Base-by-base conservation (phyloP, 768 basidiomycete species). In the Crepidotus variabilis region DNA sequence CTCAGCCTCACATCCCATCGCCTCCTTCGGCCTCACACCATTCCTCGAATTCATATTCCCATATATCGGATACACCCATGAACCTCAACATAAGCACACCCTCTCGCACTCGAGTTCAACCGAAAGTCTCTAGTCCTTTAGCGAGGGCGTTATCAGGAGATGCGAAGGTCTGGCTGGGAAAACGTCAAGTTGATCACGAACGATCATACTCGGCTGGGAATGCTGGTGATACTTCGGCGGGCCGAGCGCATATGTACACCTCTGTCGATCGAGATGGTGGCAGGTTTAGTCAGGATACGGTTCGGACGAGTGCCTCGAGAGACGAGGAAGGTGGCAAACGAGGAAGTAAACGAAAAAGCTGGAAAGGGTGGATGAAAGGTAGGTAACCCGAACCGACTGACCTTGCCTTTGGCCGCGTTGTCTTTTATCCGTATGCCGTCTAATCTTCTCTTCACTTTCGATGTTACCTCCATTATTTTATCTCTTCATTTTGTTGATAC, bases 51-150 rank as follows among this genome's bases (percentile, higher is more conserved):
- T 51, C 54, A n/a, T n/a, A n/a, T 21, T 24, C 39, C 13, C 50
- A 39, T 22, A n/a, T n/a, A 18, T 50, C 39, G 3, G 39, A 43
- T 11, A 43, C 39, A 20, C 33, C 4, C 36, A 18, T n/a, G 39
- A 39, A 13, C 34, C 28, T 28, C 28, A 28, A 28, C 28, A 28
- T 28, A 8, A 28, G 28, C 8, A 28, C 28, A 28, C 28, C 28
- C 8, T 34, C 13, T 28, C 34, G 50, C 47, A 36, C 22, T 43
- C 39, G 14, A 43, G 58, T 60, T 2, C 60, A 61, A 22, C 65
- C 65, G 8, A 61, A 60, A 54, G 63, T 59, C 36, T 67, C 65
- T n/a, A 67, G 65, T 50, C 65, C 65, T 28, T 51, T 67, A 34
- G 60, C 65, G 5, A 50, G 61, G 10, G 60, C 57, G 11, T 49